phyloP scores from a whole-genome alignment of 2,329 filamentous ascomycete genomes.

The Pseudopithomyces maydicus region DNA sequence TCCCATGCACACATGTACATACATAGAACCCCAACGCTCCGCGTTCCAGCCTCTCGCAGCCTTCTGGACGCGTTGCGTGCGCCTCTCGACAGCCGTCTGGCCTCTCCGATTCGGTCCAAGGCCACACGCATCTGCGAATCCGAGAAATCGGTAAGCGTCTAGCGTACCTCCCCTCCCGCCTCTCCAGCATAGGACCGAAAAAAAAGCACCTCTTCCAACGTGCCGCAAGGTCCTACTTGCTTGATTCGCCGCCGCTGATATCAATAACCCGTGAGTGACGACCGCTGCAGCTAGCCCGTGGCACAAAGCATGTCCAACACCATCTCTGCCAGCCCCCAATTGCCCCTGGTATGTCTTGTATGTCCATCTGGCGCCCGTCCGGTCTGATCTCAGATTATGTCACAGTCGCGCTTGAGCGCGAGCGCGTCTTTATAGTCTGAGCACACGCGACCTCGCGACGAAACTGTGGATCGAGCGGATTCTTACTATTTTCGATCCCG shows the following conservation, averaged over 20 bases:
- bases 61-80: background rate
- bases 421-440: slow-evolving; percentile 35
- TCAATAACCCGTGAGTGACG: slow-evolving; percentile 12
- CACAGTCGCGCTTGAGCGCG: slow-evolving; percentile 33
- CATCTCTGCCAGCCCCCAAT: slow-evolving; percentile 13
- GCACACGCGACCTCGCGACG: slow-evolving; percentile 36
- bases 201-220: slow-evolving; percentile 30
- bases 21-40: too few relatives aligned
- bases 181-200: slow-evolving; percentile 23
- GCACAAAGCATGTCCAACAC: slow-evolving; percentile 34
- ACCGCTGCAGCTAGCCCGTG: slow-evolving; percentile 35
- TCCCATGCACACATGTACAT: background rate
- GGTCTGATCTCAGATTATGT: slow-evolving; percentile 28
- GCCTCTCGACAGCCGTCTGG: slow-evolving; percentile 17
- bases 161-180: slow-evolving; percentile 35
- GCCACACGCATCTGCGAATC: slow-evolving; percentile 26
- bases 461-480: slow-evolving; percentile 17
- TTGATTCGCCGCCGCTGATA: slow-evolving; percentile 19
- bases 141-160: slow-evolving; percentile 22
- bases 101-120: slow-evolving; percentile 29
- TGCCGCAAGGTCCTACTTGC: slow-evolving; percentile 28
- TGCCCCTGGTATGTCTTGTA: background rate
- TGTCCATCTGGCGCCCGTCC: background rate
- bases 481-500: slow-evolving; percentile 31
- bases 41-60: background rate